Evolutionary conservation across 2,329 filamentous ascomycete genomes (phyloP).

Genomic region (Penicillium sp.): DNA sequence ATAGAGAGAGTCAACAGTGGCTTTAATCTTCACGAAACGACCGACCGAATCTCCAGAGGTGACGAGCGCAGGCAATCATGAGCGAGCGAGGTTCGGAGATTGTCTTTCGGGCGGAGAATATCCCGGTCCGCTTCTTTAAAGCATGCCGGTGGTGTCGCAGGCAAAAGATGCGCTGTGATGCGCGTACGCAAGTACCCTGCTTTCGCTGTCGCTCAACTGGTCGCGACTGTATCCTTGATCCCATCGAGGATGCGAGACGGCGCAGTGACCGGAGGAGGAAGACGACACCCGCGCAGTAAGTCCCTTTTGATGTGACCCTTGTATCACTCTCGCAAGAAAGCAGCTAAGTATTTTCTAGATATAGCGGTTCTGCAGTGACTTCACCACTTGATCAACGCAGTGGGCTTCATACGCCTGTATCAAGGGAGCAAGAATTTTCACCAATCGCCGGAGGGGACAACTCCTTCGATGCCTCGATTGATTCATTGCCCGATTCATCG

Average conservation of each 20-base stretch:
- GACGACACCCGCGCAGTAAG: conserved; percentile 28
- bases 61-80: conserved; percentile 16
- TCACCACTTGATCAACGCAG: conserved; percentile 22
- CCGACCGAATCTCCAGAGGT: neutral
- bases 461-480: conserved; percentile 23
- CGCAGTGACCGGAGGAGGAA: conserved; percentile 27
- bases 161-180: conserved; percentile 41
- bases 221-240: conserved; percentile 37
- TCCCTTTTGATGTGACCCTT: neutral
- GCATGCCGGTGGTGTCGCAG: conserved; percentile 39
- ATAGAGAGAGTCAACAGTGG: neutral
- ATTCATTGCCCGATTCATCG: conserved; percentile 24
- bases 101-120: conserved; percentile 32
- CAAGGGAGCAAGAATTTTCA: conserved; percentile 31
- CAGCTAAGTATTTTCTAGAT: conserved; percentile 10
- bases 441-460: conserved; percentile 22
- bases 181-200: conserved; percentile 37
- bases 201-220: conserved; percentile 36
- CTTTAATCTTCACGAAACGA: neutral
- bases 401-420: conserved; percentile 26
- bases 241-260: conserved; percentile 30
- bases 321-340: neutral
- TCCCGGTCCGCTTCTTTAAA: conserved; percentile 36
- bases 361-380: conserved; percentile 17
- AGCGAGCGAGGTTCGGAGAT: conserved; percentile 31